A percentile compares a stretch with the other conserved stretches of the same genome.
Evolutionary conservation across 2,329 filamentous ascomycete species (phyloP).

Genomic region (Penicillium sp.): DNA sequence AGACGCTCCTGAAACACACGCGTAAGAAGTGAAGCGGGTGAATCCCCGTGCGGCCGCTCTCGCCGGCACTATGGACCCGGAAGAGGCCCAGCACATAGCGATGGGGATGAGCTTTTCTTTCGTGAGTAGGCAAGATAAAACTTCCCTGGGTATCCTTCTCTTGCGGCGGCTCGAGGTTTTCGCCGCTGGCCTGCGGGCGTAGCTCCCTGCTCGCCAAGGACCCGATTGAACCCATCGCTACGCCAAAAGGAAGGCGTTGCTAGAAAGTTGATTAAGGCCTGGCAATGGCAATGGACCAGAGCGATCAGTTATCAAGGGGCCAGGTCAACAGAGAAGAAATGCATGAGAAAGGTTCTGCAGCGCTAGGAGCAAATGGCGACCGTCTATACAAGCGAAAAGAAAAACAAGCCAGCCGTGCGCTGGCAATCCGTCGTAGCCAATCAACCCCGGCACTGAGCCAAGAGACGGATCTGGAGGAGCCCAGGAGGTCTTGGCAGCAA

Average conservation of each 20-base stretch:
- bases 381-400: constrained; percentile 1
- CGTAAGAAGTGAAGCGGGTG: constrained; percentile 63
- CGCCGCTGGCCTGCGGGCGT: constrained; percentile 1
- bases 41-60: constrained; percentile 67
- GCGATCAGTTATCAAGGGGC: not conserved
- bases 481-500: constrained; percentile 10
- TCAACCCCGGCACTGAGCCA: not conserved
- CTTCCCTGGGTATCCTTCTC: constrained; percentile 15
- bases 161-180: constrained; percentile 7
- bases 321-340: not conserved
- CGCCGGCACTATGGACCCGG: constrained; percentile 50
- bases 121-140: constrained; percentile 29
- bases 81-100: constrained; percentile 26
- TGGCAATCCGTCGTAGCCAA: constrained; percentile 7
- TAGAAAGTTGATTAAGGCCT: not conserved
- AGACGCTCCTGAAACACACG: constrained; percentile 64
- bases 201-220: constrained; percentile 11
- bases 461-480: constrained; percentile 4
- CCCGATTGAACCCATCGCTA: constrained; percentile 17
- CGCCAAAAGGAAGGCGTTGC: not conserved
- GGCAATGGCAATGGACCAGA: not conserved
- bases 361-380: constrained; percentile 2
- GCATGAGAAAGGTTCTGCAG: not conserved
- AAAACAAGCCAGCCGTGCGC: constrained; percentile 1
- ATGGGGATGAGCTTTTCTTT: constrained; percentile 15